These are phyloP conservation scores for Hysterium pulicare DNA, from an alignment of 2,329 filamentous ascomycete species.

Conservation along the genomic window DNA sequence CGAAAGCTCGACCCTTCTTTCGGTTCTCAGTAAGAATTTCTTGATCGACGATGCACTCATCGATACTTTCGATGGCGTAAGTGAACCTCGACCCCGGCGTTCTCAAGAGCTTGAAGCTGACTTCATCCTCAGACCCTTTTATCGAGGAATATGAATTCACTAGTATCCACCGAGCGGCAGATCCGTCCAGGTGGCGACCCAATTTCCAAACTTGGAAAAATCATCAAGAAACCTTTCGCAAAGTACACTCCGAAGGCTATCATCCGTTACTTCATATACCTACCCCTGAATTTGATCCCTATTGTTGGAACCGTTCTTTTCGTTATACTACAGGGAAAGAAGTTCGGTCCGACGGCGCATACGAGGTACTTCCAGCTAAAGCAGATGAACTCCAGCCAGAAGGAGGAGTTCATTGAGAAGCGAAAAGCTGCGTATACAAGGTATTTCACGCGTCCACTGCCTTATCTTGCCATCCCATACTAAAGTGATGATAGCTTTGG, in stretches of 20 bases:
- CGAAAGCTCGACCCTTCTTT: slow-evolving; percentile 50
- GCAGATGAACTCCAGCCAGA: slow-evolving; percentile 66
- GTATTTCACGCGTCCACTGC: slow-evolving; percentile 41
- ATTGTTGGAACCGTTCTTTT: slow-evolving; percentile 81
- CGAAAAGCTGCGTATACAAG: slow-evolving; percentile 76
- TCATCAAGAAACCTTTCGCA: slow-evolving; percentile 54
- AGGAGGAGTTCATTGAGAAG: slow-evolving; percentile 65
- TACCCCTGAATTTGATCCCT: slow-evolving; percentile 91
- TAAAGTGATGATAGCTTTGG: slow-evolving; percentile 49
- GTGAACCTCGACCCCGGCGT: slow-evolving; percentile 4
- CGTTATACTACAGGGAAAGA: slow-evolving; percentile 64
- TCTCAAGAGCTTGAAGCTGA: neutral
- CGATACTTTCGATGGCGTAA: slow-evolving; percentile 80
- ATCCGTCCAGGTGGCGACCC: slow-evolving; percentile 57
- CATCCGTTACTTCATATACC: slow-evolving; percentile 76
- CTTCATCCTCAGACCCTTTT: slow-evolving; percentile 45
- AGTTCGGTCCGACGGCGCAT: slow-evolving; percentile 53
- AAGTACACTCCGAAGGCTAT: slow-evolving; percentile 57
- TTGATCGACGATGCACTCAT: slow-evolving; percentile 77
- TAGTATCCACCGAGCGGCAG: slow-evolving; percentile 74
- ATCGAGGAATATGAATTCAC: slow-evolving; percentile 50
- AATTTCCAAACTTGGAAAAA: slow-evolving; percentile 55
- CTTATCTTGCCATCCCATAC: neutral
- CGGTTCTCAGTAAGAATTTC: slow-evolving; percentile 63
- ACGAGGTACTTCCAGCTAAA: slow-evolving; percentile 87